Conservation (phyloP, 2,329 filamentous ascomycete genomes). For the Colletotrichum eleusines region DNA sequence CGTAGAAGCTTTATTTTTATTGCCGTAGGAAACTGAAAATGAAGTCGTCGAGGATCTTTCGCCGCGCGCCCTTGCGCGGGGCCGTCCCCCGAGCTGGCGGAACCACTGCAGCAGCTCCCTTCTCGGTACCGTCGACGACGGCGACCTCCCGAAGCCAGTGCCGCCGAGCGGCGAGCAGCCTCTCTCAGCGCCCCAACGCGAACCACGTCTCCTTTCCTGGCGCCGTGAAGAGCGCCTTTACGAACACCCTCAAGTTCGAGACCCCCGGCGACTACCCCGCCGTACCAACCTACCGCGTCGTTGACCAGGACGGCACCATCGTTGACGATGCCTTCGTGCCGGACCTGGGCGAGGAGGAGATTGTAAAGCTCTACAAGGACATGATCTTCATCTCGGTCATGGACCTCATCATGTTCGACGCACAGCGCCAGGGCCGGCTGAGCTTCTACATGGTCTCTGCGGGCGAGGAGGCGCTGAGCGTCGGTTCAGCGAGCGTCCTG, state of each 20-base stretch:
- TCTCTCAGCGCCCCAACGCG: conserved; percentile 69
- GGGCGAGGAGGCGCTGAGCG: conserved; percentile 92
- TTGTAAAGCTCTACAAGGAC: conserved; percentile 71
- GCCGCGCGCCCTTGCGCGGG: conserved; percentile 47
- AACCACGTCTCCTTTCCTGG: conserved; percentile 83
- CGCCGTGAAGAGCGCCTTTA: conserved; percentile 95
- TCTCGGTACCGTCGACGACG: conserved; percentile 40
- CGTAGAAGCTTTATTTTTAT: not conserved
- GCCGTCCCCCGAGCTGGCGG: conserved; percentile 43
- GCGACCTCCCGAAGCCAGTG: conserved; percentile 43
- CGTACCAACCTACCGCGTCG: conserved; percentile 90
- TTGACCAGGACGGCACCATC: conserved; percentile 88
- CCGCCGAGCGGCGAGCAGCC: conserved; percentile 58
- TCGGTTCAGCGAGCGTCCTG: conserved; percentile 88
- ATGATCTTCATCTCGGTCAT: conserved; percentile 83
- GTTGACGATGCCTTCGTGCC: conserved; percentile 79
- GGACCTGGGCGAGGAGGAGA: conserved; percentile 74
- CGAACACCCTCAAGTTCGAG: conserved; percentile 81
- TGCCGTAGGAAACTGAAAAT: not conserved
- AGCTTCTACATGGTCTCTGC: conserved; percentile 98
- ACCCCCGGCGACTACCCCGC: conserved; percentile 78
- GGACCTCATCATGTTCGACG: conserved; percentile 98
- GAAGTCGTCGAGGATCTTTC: conserved; percentile 47
- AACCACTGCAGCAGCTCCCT: conserved; percentile 37
- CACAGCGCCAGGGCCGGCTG: conserved; percentile 91